phyloP scores from a whole-genome alignment of 345 rosid genomes.

The Lenwebbia sp. region DNA sequence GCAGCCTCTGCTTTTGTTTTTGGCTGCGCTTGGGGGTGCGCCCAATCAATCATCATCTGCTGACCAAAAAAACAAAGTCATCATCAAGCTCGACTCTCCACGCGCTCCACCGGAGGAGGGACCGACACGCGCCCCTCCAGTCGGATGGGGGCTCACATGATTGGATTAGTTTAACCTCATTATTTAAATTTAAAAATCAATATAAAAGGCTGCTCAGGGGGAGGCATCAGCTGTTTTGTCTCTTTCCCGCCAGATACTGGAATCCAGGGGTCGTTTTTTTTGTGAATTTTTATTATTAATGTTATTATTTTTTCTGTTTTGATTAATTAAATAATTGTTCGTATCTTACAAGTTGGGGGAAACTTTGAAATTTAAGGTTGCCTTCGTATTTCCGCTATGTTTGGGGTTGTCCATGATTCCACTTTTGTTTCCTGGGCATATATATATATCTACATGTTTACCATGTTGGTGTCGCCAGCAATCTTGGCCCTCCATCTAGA shows the following conservation, averaged over 20 bases:
- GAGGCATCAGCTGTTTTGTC: background rate
- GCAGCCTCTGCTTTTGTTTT: too few relatives aligned
- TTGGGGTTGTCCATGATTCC: background rate
- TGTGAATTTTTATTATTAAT: too few relatives aligned
- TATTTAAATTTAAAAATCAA: background rate
- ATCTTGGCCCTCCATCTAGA: background rate
- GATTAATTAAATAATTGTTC: background rate
- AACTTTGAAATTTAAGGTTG: background rate
- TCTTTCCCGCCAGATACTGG: background rate
- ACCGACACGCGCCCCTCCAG: background rate
- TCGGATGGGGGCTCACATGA: too few relatives aligned
- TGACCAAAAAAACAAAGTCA: too few relatives aligned
- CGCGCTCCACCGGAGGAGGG: background rate
- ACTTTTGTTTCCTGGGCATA: background rate
- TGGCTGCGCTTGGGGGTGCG: too few relatives aligned
- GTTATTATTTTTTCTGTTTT: background rate
- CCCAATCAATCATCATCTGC: too few relatives aligned
- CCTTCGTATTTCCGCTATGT: background rate
- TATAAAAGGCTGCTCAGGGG: background rate
- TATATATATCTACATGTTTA: too few relatives aligned
- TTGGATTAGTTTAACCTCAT: background rate
- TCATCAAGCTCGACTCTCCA: background rate
- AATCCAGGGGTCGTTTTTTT: background rate
- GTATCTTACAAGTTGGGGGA: background rate
- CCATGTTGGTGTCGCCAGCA: background rate